Percentiles rank a stretch among this genome's conserved stretches.
Evolutionary conservation across 148 eudicot species (phyloP).

Genomic region (Vaccinium myrtillus): DNA sequence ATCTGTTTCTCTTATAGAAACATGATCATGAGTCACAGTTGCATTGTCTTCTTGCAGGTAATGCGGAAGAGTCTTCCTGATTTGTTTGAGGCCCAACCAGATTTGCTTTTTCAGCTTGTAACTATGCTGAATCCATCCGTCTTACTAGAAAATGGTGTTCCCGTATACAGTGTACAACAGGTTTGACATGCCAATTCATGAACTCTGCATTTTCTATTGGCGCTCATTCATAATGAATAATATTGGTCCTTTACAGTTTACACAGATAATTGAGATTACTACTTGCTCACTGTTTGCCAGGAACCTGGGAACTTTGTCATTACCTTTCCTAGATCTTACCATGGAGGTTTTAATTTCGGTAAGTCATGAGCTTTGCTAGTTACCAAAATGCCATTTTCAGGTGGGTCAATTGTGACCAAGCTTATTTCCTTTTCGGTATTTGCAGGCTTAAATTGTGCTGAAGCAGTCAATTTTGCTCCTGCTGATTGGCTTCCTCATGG

Average conservation of each 20-base stretch:
- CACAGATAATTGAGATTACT: not conserved
- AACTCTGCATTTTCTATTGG: not conserved
- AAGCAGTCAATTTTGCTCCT: slow-evolving; percentile 99
- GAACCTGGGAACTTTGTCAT: slow-evolving; percentile 99
- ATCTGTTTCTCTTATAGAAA: not conserved
- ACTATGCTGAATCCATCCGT: slow-evolving; percentile 98
- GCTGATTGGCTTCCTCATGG: slow-evolving; percentile 99
- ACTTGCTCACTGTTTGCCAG: slow-evolving; percentile 41
- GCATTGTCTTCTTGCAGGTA: slow-evolving; percentile 45
- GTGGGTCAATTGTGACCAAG: slow-evolving; percentile 12
- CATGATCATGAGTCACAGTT: not conserved
- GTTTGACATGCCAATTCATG: slow-evolving; percentile 36
- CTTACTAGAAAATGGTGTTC: slow-evolving; percentile 81
- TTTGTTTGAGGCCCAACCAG: slow-evolving; percentile 96
- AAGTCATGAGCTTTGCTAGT: slow-evolving; percentile 25
- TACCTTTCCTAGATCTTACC: slow-evolving; percentile 98
- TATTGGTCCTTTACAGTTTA: not conserved
- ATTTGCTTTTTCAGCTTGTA: slow-evolving; percentile 96
- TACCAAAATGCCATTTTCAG: slow-evolving; percentile 2
- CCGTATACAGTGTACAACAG: slow-evolving; percentile 90
- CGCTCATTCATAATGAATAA: not conserved
- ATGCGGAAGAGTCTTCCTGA: slow-evolving; percentile 94
- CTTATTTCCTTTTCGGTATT: slow-evolving; percentile 19
- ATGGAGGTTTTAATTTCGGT: slow-evolving; percentile 97
- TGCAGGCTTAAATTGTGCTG: slow-evolving; percentile 98